Percentiles rank a stretch among this genome's conserved stretches.
These are phyloP conservation scores for Corynespora cassiicola DNA, from an alignment of 2,329 filamentous ascomycete genomes.

Conservation along the genomic window DNA sequence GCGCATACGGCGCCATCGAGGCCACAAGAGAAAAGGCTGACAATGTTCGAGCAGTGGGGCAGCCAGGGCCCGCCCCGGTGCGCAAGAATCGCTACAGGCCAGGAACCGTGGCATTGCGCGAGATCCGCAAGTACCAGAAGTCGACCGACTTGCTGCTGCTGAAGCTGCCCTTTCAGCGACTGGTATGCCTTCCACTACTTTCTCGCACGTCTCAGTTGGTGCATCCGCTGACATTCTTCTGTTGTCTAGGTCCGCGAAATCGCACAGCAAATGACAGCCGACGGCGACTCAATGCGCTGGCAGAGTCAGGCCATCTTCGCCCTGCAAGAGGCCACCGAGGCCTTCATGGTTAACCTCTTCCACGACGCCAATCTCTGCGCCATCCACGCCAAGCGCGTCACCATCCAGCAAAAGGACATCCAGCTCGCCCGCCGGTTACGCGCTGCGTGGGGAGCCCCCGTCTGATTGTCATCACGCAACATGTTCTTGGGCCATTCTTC, in stretches of 20 bases:
- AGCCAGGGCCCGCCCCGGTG: constrained; percentile 40
- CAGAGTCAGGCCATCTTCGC: constrained; percentile 97
- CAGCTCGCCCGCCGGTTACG: constrained; percentile 95
- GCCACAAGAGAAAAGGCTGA: constrained; percentile 10
- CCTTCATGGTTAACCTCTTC: constrained; percentile 96
- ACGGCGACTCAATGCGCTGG: constrained; percentile 72
- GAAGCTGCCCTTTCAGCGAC: constrained; percentile 96
- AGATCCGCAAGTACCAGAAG: constrained; percentile 99
- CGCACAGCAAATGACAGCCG: constrained; percentile 70
- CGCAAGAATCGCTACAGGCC: constrained; percentile 52
- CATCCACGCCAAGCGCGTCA: constrained; percentile 99
- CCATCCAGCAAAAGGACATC: constrained; percentile 97
- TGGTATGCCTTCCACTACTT: constrained; percentile 61
- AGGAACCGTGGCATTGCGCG: constrained; percentile 93
- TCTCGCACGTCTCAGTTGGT: background rate
- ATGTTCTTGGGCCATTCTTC: too few species aligned
- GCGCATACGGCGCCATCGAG: too few species aligned
- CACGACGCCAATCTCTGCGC: constrained; percentile 99
- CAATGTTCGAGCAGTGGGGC: constrained; percentile 24
- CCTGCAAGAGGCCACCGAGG: constrained; percentile 98
- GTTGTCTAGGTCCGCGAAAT: constrained; percentile 64
- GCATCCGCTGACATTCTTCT: background rate
- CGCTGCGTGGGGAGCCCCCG: constrained; percentile 64
- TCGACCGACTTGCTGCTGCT: constrained; percentile 94
- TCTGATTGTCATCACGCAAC: too few species aligned